These are phyloP conservation scores for Penicillium nucicola DNA, from an alignment of 495 filamentous ascomycete species.

Conservation along the genomic window DNA sequence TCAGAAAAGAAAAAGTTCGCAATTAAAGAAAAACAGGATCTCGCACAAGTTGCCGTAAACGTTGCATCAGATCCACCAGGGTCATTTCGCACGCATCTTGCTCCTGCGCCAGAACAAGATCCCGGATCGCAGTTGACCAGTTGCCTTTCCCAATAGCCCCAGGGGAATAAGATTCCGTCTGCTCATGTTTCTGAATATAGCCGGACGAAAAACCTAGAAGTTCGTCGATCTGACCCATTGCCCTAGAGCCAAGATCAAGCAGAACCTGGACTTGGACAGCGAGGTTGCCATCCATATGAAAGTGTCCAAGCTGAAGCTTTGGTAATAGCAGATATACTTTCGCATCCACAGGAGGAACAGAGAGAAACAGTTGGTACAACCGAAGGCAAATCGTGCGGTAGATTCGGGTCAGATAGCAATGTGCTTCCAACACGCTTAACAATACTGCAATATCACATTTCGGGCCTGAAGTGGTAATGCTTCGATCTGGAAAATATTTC, in stretches of 20 bases:
- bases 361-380: conserved; percentile 18
- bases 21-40: conserved; percentile 3
- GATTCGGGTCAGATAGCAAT: conserved; percentile 13
- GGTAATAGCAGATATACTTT: conserved; percentile 10
- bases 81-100: neutral
- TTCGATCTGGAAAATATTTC: neutral
- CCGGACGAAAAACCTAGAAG: conserved; percentile 1
- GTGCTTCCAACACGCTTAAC: conserved; percentile 12
- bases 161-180: neutral
- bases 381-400: conserved; percentile 18
- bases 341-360: conserved; percentile 13
- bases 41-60: conserved; percentile 12
- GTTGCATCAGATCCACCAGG: conserved; percentile 18
- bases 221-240: conserved; percentile 13
- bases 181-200: neutral
- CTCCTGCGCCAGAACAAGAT: conserved; percentile 15
- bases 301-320: conserved; percentile 7
- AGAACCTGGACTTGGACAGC: conserved; percentile 11
- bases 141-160: neutral
- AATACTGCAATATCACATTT: conserved; percentile 6
- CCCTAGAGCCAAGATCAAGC: conserved; percentile 14
- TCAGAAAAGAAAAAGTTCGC: too few relatives aligned
- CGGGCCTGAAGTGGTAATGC: neutral
- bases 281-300: conserved; percentile 13
- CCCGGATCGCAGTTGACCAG: conserved; percentile 7